phyloP scores from a whole-genome alignment of 2,329 filamentous ascomycete genomes.

The Mycogone perniciosa region DNA sequence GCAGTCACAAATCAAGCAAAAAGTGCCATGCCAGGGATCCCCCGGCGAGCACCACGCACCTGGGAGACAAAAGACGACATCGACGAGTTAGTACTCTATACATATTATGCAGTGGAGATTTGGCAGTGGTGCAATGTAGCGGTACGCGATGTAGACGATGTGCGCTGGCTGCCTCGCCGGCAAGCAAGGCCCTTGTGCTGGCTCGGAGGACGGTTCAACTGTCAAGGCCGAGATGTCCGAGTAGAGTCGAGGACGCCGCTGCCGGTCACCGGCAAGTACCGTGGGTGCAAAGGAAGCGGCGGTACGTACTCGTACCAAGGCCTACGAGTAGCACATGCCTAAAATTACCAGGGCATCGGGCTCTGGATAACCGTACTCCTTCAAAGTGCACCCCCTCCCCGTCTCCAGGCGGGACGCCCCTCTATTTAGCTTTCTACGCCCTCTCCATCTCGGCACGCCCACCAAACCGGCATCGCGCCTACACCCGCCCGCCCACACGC shows the following conservation, averaged over 20 bases:
- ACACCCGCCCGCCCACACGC: not conserved
- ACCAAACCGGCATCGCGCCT: slow-evolving; percentile 3
- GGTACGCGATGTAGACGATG: not conserved
- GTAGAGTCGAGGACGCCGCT: not conserved
- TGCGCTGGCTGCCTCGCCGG: no score
- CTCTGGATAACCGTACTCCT: slow-evolving; percentile 1
- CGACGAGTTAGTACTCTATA: not conserved
- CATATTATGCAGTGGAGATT: not conserved
- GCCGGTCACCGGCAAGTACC: not conserved
- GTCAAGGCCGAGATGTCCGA: slow-evolving; percentile 6
- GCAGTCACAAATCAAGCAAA: no score
- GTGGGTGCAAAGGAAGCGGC: not conserved
- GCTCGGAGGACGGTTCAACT: slow-evolving; percentile 6
- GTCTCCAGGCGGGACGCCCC: not conserved
- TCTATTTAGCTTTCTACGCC: not conserved
- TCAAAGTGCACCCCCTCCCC: not conserved
- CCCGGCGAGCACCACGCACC: not conserved
- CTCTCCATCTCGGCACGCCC: not conserved
- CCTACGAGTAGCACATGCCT: slow-evolving; percentile 1
- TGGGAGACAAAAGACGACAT: not conserved
- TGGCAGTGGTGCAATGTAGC: not conserved
- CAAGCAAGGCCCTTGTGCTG: not conserved
- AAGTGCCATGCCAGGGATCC: not conserved
- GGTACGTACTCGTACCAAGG: not conserved
- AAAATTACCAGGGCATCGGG: slow-evolving; percentile 11